phyloP scores from a whole-genome alignment of 2,329 filamentous ascomycete species.

The Lachnellula subtilissima region DNA sequence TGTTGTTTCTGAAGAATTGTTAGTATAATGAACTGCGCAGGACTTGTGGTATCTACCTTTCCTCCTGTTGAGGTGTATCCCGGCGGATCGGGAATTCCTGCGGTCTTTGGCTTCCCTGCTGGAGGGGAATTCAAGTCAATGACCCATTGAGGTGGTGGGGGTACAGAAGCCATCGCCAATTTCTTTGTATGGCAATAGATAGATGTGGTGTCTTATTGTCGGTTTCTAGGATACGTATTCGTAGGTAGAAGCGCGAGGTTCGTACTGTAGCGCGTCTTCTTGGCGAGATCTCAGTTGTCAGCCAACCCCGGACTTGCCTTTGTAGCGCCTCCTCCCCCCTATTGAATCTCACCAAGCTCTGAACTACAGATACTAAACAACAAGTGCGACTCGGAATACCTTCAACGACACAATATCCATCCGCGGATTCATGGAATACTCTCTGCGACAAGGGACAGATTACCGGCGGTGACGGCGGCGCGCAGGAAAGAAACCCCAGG shows the following conservation, averaged over 20 bases:
- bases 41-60: conserved; percentile 44
- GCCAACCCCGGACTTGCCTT: conserved; percentile 12
- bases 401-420: conserved; percentile 4
- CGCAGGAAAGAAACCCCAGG: conserved; percentile 24
- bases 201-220: no score
- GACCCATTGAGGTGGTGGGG: conserved; percentile 72
- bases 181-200: not conserved
- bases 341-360: conserved; percentile 9
- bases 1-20: conserved; percentile 34
- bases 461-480: conserved; percentile 23
- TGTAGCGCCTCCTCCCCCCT: conserved; percentile 10
- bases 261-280: conserved; percentile 7
- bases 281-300: conserved; percentile 5
- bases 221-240: no score
- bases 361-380: conserved; percentile 2
- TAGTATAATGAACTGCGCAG: conserved; percentile 6
- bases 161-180: conserved; percentile 33
- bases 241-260: not conserved
- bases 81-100: conserved; percentile 74
- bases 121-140: conserved; percentile 70
- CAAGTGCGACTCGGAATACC: conserved; percentile 1
- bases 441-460: conserved; percentile 13
- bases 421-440: conserved; percentile 21
- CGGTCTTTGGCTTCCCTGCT: conserved; percentile 58
- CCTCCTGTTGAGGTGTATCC: conserved; percentile 63